phyloP scores from a whole-genome alignment of 108 stramenopile genomes.

The Skeletonema grethae region DNA sequence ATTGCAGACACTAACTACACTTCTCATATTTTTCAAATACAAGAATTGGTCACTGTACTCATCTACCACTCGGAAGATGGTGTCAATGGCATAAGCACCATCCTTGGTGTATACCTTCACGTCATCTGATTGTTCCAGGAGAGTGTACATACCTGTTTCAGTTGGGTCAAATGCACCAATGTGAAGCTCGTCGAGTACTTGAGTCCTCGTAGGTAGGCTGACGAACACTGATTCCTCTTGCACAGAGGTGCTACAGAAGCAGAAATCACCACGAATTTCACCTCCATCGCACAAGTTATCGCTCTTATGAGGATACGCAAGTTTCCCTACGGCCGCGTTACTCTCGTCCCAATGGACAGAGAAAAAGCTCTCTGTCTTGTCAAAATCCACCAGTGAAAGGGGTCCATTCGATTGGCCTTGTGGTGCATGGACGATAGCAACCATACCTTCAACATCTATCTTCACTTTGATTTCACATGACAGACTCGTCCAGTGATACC shows the following conservation, averaged over 20 bases:
- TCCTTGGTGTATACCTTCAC: conserved; percentile 22
- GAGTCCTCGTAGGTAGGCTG: conserved; percentile 22
- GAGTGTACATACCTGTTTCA: background rate
- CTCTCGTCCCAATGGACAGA: conserved; percentile 31
- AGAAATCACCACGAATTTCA: conserved; percentile 23
- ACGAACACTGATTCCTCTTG: conserved; percentile 28
- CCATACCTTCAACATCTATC: conserved; percentile 47
- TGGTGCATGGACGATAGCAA: conserved; percentile 58
- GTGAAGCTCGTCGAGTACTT: conserved; percentile 18
- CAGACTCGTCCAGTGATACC: conserved; percentile 52
- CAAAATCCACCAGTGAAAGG: background rate
- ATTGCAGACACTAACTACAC: conserved; percentile 12
- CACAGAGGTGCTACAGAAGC: conserved; percentile 42
- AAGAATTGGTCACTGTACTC: conserved; percentile 12
- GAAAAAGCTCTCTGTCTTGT: conserved; percentile 26
- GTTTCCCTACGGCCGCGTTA: conserved; percentile 20
- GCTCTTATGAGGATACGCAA: conserved; percentile 18
- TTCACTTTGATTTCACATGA: conserved; percentile 53
- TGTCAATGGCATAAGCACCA: conserved; percentile 15
- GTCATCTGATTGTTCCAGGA: background rate
- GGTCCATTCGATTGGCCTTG: background rate
- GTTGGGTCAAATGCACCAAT: conserved; percentile 34
- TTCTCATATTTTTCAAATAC: conserved; percentile 41
- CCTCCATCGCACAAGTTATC: conserved; percentile 41
- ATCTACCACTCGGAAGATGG: conserved; percentile 30